Base-by-base conservation (phyloP, 202 grass and related monocot species). In the Alloteropsis angusta region DNA sequence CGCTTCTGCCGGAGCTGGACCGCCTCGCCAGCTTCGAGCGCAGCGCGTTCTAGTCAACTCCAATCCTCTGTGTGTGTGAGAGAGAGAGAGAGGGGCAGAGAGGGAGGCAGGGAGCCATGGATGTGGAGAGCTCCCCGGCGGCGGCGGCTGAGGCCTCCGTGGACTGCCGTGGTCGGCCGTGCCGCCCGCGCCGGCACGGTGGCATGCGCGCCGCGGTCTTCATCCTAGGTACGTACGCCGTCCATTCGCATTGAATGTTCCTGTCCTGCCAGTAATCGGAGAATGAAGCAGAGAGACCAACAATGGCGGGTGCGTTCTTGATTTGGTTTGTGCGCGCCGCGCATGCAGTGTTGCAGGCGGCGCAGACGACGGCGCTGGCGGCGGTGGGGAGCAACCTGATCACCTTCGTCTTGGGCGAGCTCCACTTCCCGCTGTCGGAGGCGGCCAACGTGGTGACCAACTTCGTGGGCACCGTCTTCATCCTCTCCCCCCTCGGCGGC, bases 391-490 rank as follows among this genome's bases (percentile, higher is more conserved):
- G 67, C 67, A 70, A 70, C 67, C 67, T 70, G 0, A 70, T 70
- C 7, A 70, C 44, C 0, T 70, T n/a, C 67, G 67, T 70, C 3
- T 70, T 70, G 44, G 67, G 67, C 8, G 44, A 49, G 44, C 67
- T 70, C 0, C 67, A 70, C 44, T 70, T 70, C 67, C 67, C 67
- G 7, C 67, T 70, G 4, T 34, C 67, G 8, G 4, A 70, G 25
- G 67, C 67, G 8, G 67, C 67, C 43, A 70, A 70, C 67, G 44
- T 70, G 1, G 44, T 49, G 0, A 70, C 67, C 67, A 70, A 70
- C 67, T 70, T 70, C 67, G 67, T 70, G 6, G 67, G 67, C 44
- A 49, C 67, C 44, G 67, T 70, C 67, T 70, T 70, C 67, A 70
- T 70, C 67, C 67, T 70, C 67, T 49, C 67, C 8, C 67, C 67